Evolutionary conservation across 139 green algal species (phyloP).

Genomic region (Bryopsis sp.): DNA sequence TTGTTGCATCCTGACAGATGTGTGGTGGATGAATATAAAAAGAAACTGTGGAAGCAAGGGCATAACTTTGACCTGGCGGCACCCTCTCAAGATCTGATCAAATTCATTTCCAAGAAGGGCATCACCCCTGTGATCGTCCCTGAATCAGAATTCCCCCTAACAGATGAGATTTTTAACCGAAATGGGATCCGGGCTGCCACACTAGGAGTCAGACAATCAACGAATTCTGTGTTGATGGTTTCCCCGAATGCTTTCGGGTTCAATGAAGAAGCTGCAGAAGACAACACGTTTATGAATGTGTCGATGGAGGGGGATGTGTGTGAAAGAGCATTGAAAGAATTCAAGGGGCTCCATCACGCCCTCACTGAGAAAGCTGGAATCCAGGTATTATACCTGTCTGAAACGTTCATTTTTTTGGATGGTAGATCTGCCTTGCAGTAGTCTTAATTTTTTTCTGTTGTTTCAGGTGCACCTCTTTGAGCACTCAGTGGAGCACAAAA

Average conservation of each 20-base stretch:
- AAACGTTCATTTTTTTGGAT: no score
- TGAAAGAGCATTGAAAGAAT: slow-evolving; percentile 61
- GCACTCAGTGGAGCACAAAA: slow-evolving; percentile 68
- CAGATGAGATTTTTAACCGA: no score
- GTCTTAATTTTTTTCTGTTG: background rate
- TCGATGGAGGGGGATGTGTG: slow-evolving; percentile 24
- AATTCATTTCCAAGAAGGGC: no score
- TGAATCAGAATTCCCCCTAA: no score
- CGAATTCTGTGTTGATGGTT: slow-evolving; percentile 90
- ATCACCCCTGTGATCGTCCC: no score
- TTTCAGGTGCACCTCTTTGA: slow-evolving; percentile 50
- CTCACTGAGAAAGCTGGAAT: slow-evolving; percentile 62
- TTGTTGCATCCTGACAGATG: no score
- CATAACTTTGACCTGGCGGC: no score
- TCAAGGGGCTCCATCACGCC: slow-evolving; percentile 60
- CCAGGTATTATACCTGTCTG: slow-evolving; percentile 22
- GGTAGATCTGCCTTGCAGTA: background rate
- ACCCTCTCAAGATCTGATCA: no score
- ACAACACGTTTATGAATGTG: slow-evolving; percentile 85
- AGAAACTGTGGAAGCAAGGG: no score
- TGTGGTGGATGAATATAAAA: no score
- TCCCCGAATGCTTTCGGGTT: slow-evolving; percentile 88
- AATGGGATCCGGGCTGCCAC: background rate
- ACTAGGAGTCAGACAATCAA: slow-evolving; percentile 44
- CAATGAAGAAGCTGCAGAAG: slow-evolving; percentile 83